A percentile compares a stretch with the other conserved stretches of the same genome.
These are phyloP conservation scores for Neolentinus lepideus DNA, from an alignment of 1,284 basidiomycete species.

Conservation along the genomic window DNA sequence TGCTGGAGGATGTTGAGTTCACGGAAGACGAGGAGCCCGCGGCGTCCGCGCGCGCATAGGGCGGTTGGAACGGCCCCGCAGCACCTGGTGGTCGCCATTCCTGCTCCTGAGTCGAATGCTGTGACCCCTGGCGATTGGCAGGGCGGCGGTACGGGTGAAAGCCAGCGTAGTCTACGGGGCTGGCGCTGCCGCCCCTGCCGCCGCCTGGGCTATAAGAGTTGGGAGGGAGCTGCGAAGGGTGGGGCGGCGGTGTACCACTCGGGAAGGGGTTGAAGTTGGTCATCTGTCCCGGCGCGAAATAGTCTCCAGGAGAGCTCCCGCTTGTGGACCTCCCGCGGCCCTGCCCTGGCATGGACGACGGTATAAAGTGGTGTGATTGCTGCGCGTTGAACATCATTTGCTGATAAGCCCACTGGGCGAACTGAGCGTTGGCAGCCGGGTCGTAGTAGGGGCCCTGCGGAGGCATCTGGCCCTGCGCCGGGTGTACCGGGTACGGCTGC, in stretches of 20 bases:
- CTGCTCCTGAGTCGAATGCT: conserved; percentile 23
- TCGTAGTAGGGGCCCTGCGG: conserved; percentile 56
- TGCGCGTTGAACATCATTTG: conserved; percentile 77
- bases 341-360: conserved; percentile 23
- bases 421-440: conserved; percentile 61
- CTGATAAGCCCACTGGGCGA: conserved; percentile 81
- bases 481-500: conserved; percentile 38
- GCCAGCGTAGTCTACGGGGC: conserved; percentile 20
- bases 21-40: conserved; percentile 69
- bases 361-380: conserved; percentile 34
- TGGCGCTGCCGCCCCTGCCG: conserved; percentile 19
- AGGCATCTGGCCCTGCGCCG: conserved; percentile 36
- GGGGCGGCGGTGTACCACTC: conserved; percentile 62
- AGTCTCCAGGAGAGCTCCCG: conserved; percentile 36
- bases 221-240: conserved; percentile 36
- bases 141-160: conserved; percentile 81
- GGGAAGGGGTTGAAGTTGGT: conserved; percentile 56
- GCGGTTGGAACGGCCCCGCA: conserved; percentile 38
- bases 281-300: conserved; percentile 49
- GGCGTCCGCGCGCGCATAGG: conserved; percentile 69
- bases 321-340: conserved; percentile 24
- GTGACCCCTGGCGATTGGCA: conserved; percentile 32
- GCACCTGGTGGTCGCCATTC: conserved; percentile 1
- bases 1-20: conserved; percentile 45
- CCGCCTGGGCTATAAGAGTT: conserved; percentile 21